phyloP scores from a whole-genome alignment of 768 basidiomycete species.

The Tylopilus vinaceipallidus region DNA sequence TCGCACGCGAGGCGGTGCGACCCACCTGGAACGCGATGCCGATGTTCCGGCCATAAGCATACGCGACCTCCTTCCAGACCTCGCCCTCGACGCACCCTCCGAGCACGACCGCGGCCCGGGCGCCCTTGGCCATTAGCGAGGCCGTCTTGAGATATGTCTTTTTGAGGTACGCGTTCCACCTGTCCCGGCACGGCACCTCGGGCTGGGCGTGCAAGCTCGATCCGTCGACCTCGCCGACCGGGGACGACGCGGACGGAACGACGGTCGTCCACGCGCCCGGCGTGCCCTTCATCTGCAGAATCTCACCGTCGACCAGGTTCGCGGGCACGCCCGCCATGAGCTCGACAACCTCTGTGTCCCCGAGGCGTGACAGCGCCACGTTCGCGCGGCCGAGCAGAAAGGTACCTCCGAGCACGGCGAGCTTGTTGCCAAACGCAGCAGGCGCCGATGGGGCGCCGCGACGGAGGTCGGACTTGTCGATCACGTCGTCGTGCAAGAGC shows the following conservation, averaged over 20 bases:
- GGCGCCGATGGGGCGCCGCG: constrained; percentile 69
- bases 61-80: constrained; percentile 84
- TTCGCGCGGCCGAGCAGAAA: constrained; percentile 92
- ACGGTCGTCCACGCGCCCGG: too few relatives aligned
- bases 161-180: constrained; percentile 79
- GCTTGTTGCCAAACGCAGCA: constrained; percentile 85
- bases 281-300: constrained; percentile 69
- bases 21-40: constrained; percentile 95
- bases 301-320: constrained; percentile 96
- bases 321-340: constrained; percentile 88
- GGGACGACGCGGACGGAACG: neutral
- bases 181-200: constrained; percentile 37
- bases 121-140: constrained; percentile 85
- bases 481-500: constrained; percentile 88
- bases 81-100: constrained; percentile 80
- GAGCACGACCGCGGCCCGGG: constrained; percentile 81
- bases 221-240: constrained; percentile 16
- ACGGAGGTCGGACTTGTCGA: constrained; percentile 70
- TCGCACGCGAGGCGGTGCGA: neutral
- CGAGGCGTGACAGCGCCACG: constrained; percentile 82
- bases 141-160: constrained; percentile 95
- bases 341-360: constrained; percentile 88
- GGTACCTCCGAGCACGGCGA: constrained; percentile 91
- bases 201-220: constrained; percentile 46
- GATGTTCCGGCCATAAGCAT: constrained; percentile 85